phyloP scores from a whole-genome alignment of 2,329 filamentous ascomycete genomes.

The Exophiala oligosperma region DNA sequence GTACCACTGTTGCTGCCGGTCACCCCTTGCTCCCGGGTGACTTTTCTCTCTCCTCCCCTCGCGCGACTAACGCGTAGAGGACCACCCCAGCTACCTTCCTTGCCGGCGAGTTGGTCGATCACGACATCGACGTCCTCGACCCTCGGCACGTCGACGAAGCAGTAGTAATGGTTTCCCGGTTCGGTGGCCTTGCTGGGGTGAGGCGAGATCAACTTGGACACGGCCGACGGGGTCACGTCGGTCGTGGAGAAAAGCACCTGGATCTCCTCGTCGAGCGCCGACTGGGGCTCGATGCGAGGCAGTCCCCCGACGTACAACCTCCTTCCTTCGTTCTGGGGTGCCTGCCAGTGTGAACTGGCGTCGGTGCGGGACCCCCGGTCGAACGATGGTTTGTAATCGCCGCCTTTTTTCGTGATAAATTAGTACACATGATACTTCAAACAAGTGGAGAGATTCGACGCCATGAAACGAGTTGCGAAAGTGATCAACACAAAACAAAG shows the following conservation, averaged over 20 bases:
- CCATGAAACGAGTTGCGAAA: neutral
- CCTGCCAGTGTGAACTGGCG: slow-evolving; percentile 34
- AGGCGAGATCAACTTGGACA: slow-evolving; percentile 58
- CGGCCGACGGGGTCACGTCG: slow-evolving; percentile 39
- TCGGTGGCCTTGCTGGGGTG: slow-evolving; percentile 55
- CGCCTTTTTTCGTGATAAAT: slow-evolving; percentile 1
- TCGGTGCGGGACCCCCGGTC: slow-evolving; percentile 47
- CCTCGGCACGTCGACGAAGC: slow-evolving; percentile 64
- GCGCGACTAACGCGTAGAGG: slow-evolving; percentile 42
- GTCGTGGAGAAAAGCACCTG: slow-evolving; percentile 40
- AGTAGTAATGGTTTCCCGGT: slow-evolving; percentile 61
- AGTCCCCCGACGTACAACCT: slow-evolving; percentile 51
- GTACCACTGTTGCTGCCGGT: neutral
- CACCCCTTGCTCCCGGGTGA: slow-evolving; percentile 23
- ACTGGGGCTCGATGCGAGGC: slow-evolving; percentile 44
- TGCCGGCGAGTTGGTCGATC: slow-evolving; percentile 45
- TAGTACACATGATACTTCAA: neutral
- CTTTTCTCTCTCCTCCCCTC: slow-evolving; percentile 26
- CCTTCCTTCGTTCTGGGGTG: slow-evolving; percentile 36
- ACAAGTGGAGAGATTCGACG: neutral
- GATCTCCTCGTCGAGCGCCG: slow-evolving; percentile 44
- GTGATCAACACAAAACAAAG: neutral
- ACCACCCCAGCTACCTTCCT: slow-evolving; percentile 41
- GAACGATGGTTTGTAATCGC: slow-evolving; percentile 31
- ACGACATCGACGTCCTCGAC: slow-evolving; percentile 56